phyloP scores from a whole-genome alignment of 495 filamentous ascomycete species.

The Aspergillus wentii region DNA sequence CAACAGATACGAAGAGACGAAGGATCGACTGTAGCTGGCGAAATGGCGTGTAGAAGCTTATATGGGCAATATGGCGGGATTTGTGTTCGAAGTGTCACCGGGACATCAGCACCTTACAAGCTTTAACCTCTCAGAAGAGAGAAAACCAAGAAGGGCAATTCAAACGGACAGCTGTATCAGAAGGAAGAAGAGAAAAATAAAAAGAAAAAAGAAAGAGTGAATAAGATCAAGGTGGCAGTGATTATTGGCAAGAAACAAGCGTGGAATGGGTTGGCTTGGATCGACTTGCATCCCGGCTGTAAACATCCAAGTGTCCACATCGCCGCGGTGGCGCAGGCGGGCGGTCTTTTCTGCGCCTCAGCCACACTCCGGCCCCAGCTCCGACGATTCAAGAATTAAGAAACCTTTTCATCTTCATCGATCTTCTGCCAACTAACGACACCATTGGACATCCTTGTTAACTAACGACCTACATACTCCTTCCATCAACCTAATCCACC shows the following conservation, averaged over 20 bases:
- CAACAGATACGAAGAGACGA: too few species aligned
- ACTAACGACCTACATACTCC: too few species aligned
- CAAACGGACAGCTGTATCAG: conserved; percentile 7
- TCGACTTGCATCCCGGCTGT: too few species aligned
- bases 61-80: too few species aligned
- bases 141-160: conserved; percentile 8
- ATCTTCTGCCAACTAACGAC: too few species aligned
- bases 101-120: conserved; percentile 24
- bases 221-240: too few species aligned
- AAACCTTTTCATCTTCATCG: too few species aligned
- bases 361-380: conserved; percentile 15
- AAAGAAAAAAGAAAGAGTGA: conserved; percentile 13
- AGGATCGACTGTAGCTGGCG: conserved; percentile 23
- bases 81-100: conserved; percentile 28
- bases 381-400: too few species aligned
- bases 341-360: conserved; percentile 8
- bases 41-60: too few species aligned
- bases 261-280: too few species aligned
- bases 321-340: conserved; percentile 23
- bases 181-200: conserved; percentile 15
- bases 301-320: conserved; percentile 30
- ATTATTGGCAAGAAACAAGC: conserved; percentile 1
- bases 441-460: too few species aligned
- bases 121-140: conserved; percentile 7
- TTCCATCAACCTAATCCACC: not conserved